phyloP scores from a whole-genome alignment of 2,329 filamentous ascomycete species.

The Pseudogymnoascus sp. region DNA sequence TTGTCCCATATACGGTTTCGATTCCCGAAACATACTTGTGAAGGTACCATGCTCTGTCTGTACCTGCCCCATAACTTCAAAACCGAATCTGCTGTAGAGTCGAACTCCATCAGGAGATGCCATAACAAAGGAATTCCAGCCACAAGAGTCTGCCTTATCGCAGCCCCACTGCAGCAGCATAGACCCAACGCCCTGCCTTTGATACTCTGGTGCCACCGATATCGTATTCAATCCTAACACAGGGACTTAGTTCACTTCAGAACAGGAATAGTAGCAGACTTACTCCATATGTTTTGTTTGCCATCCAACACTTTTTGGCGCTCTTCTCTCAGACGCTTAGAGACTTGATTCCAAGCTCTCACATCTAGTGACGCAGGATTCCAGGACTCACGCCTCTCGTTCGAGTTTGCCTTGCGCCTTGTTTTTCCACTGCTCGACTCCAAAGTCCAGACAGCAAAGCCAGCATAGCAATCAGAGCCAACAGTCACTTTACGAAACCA shows the following conservation, averaged over 20 bases:
- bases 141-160: not conserved
- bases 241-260: not conserved
- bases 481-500: not conserved
- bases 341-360: not conserved
- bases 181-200: not conserved
- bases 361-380: not conserved
- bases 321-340: not conserved
- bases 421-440: not conserved
- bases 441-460: not conserved
- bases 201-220: not conserved
- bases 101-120: not conserved
- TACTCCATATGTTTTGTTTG: not conserved
- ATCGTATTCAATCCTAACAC: not conserved
- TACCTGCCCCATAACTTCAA: not conserved
- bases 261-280: not conserved
- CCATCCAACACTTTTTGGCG: not conserved
- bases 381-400: not conserved
- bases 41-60: not conserved
- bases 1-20: too few relatives aligned
- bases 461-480: not conserved
- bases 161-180: not conserved
- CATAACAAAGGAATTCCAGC: constrained; percentile 1
- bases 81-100: not conserved
- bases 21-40: not conserved
- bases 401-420: not conserved